A percentile compares a stretch with the other conserved stretches of the same genome.
Conservation (phyloP, 495 filamentous ascomycete genomes). For the Cercophora sp. region DNA sequence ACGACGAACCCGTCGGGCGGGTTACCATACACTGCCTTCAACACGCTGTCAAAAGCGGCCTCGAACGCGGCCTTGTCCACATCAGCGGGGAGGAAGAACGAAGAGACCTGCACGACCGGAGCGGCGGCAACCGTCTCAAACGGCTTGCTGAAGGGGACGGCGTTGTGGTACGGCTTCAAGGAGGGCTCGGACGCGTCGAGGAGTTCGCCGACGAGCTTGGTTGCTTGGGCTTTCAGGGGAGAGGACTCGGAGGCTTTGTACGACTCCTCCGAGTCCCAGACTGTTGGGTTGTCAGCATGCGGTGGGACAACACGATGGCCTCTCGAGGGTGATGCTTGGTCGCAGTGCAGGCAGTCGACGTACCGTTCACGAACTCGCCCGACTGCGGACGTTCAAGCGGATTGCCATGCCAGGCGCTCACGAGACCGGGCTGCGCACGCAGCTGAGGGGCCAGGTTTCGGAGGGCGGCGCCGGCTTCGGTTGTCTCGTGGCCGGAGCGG, state of each 20-base stretch:
- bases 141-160: slow-evolving; percentile 10
- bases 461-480: neutral
- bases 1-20: slow-evolving; percentile 16
- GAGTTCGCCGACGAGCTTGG: slow-evolving; percentile 4
- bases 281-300: neutral
- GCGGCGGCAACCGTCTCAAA: slow-evolving; percentile 12
- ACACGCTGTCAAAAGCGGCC: slow-evolving; percentile 4
- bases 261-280: slow-evolving; percentile 11
- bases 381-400: slow-evolving; percentile 16
- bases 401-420: slow-evolving; percentile 4
- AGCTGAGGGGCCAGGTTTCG: slow-evolving; percentile 12
- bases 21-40: neutral
- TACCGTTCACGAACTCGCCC: slow-evolving; percentile 15
- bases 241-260: slow-evolving; percentile 8
- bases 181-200: slow-evolving; percentile 13
- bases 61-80: slow-evolving; percentile 15
- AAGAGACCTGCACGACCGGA: slow-evolving; percentile 11
- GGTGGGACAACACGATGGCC: neutral
- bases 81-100: slow-evolving; percentile 10
- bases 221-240: neutral
- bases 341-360: neutral
- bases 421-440: slow-evolving; percentile 10
- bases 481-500: neutral
- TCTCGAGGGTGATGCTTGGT: neutral
- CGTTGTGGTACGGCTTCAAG: slow-evolving; percentile 13